Percentiles rank a stretch among this genome's conserved stretches.
Conservation (phyloP, 2,329 filamentous ascomycete species). For the Monosporascus sp. region DNA sequence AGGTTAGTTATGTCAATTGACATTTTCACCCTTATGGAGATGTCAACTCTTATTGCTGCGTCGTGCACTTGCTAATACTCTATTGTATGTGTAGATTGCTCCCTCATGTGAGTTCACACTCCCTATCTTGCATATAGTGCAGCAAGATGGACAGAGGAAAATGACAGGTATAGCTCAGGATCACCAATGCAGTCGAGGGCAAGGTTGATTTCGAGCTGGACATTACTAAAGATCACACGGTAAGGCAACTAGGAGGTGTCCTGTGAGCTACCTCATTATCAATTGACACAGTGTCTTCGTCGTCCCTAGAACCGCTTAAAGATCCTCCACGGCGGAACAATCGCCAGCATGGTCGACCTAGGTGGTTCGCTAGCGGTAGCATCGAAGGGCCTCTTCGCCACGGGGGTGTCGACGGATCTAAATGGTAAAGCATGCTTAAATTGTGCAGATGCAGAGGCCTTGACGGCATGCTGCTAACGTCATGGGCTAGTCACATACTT, state of each 20-base stretch:
- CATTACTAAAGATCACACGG: slow-evolving; percentile 70
- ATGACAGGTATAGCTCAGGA: slow-evolving; percentile 48
- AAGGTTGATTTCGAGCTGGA: slow-evolving; percentile 71
- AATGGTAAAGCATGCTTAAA: slow-evolving; percentile 40
- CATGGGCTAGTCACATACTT: slow-evolving; percentile 53
- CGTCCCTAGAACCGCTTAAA: slow-evolving; percentile 62
- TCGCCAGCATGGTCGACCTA: slow-evolving; percentile 68
- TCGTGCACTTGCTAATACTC: too few relatives aligned
- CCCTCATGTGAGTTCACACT: slow-evolving; percentile 28
- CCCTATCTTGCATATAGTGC: not conserved
- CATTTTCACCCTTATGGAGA: not conserved
- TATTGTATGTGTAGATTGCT: slow-evolving; percentile 28
- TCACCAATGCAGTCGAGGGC: slow-evolving; percentile 59
- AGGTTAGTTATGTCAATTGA: slow-evolving; percentile 49
- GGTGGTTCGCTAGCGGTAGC: slow-evolving; percentile 61
- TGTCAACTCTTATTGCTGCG: too few relatives aligned
- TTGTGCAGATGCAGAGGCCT: not conserved
- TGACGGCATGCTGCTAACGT: slow-evolving; percentile 4
- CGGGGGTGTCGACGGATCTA: slow-evolving; percentile 60
- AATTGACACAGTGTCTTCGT: slow-evolving; percentile 1
- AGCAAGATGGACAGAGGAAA: not conserved
- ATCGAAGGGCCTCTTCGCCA: slow-evolving; percentile 56
- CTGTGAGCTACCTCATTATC: not conserved
- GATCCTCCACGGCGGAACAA: slow-evolving; percentile 72
- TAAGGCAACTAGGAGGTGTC: slow-evolving; percentile 30